Percentiles rank a stretch among this genome's conserved stretches.
These are phyloP conservation scores for Penstemon barbatus DNA, from an alignment of 257 asterid species.

Conservation along the genomic window DNA sequence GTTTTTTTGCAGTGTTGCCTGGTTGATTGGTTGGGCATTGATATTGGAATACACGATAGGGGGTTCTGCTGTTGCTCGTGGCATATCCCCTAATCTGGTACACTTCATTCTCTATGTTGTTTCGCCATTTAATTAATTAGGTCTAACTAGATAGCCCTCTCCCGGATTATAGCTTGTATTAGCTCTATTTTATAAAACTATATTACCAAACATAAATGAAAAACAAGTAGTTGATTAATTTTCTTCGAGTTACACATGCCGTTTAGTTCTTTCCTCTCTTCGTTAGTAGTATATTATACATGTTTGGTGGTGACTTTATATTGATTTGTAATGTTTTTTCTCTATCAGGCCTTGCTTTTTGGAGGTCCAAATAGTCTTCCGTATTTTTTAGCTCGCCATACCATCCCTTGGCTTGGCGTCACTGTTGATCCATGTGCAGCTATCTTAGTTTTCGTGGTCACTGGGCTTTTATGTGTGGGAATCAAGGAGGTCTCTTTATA, in stretches of 20 bases:
- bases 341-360: conserved; percentile 75
- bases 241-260: too few species aligned
- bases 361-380: conserved; percentile 92
- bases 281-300: not conserved
- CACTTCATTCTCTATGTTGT: conserved; percentile 25
- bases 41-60: conserved; percentile 96
- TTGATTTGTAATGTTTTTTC: conserved; percentile 14
- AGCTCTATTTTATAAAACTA: too few species aligned
- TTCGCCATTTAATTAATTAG: not conserved
- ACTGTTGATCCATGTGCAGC: conserved; percentile 95
- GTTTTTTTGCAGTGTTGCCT: conserved; percentile 71
- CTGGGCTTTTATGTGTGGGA: conserved; percentile 83
- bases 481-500: conserved; percentile 78
- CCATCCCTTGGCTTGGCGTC: conserved; percentile 74
- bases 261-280: too few species aligned
- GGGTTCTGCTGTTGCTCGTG: conserved; percentile 99
- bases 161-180: too few species aligned
- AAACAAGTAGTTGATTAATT: too few species aligned
- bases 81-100: conserved; percentile 97
- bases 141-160: too few species aligned
- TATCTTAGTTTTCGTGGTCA: conserved; percentile 69
- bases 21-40: conserved; percentile 96
- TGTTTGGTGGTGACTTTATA: conserved; percentile 14
- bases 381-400: conserved; percentile 71
- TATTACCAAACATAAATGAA: too few species aligned